A percentile compares a stretch with the other conserved stretches of the same genome.
Evolutionary conservation across 1,139 yeast species (phyloP).

Genomic region (Hansenula lynferdii): DNA sequence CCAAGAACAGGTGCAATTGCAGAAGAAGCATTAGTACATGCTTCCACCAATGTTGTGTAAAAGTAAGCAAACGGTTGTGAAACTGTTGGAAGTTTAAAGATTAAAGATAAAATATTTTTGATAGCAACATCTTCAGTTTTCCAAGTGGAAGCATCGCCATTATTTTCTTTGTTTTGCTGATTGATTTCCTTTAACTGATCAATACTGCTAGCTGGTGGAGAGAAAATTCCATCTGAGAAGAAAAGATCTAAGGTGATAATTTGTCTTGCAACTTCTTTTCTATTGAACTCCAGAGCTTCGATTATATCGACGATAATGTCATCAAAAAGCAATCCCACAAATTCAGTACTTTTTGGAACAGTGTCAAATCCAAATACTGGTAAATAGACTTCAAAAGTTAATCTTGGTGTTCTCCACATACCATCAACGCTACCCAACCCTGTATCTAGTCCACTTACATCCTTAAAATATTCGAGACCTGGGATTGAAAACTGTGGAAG

Average conservation of each 20-base stretch:
- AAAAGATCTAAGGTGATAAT: slow-evolving; percentile 70
- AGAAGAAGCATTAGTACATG: slow-evolving; percentile 81
- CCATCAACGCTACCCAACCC: slow-evolving; percentile 41
- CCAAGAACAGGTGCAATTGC: slow-evolving; percentile 96
- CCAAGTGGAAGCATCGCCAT: slow-evolving; percentile 53
- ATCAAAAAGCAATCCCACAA: slow-evolving; percentile 59
- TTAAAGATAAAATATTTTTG: slow-evolving; percentile 74
- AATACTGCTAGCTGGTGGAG: slow-evolving; percentile 79
- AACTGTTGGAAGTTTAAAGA: slow-evolving; percentile 69
- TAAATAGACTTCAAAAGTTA: slow-evolving; percentile 62
- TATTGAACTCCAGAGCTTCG: slow-evolving; percentile 80
- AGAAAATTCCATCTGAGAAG: slow-evolving; percentile 65
- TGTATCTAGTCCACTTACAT: slow-evolving; percentile 26
- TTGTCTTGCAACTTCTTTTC: slow-evolving; percentile 83
- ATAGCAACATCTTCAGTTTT: slow-evolving; percentile 89
- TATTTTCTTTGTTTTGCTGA: slow-evolving; percentile 30
- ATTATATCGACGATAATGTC: slow-evolving; percentile 75
- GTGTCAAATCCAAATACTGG: slow-evolving; percentile 53
- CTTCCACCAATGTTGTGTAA: slow-evolving; percentile 82
- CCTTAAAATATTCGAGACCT: slow-evolving; percentile 31
- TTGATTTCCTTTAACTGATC: slow-evolving; percentile 55
- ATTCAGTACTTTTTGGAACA: slow-evolving; percentile 62
- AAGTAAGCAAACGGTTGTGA: slow-evolving; percentile 72
- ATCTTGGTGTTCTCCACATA: slow-evolving; percentile 54
- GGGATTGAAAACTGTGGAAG: slow-evolving; percentile 50